Base-by-base conservation (phyloP, 192 early-diverging fungal species). In the Coemansia sp. region DNA sequence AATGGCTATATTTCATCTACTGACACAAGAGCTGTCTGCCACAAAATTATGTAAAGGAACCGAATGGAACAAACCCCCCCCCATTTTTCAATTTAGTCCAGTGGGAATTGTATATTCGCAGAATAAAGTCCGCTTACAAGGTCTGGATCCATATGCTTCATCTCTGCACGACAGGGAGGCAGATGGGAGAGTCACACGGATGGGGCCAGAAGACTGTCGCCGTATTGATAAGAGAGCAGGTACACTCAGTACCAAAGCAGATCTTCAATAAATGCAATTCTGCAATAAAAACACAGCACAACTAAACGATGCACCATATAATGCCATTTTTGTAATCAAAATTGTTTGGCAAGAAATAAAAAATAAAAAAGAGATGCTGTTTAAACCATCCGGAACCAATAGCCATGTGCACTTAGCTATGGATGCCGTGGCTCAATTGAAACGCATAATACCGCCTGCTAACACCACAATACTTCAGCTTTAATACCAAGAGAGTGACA, bases 101-200 rank as follows among this genome's bases (percentile, higher is more conserved):
- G 51, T 54, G 51, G 21, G 21, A 10, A 54, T 12, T 42, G 54
- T 57, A 32, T 21, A 45, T 57, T 12, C 1, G 15, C 22, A 56
- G 45, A 48, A 36, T 32, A 65, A 48, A 66, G 57, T 45, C 6
- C 39, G 22, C 39, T 42, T 52, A 36, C 37, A 18, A 12, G 45
- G 41, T 36, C 21, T 32, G 41, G 41, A 41, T 59, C 43, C 64
- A 57, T 65, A 65, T 66, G 64, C 57, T 54, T 41, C 42, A 66
- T 57, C 41, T 45, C 41, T 56, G 64, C 64, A 66, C 52, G 49
- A 10, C 26, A 21, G 21, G n/a, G 54, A 7, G 49, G 45, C 64
- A 66, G 40, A 48, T 21, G 64, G 41, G 32, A 32, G 8, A 41
- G 22, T 55, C 64, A 55, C 52, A 43, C 49, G 32, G 37, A 52